phyloP scores from a whole-genome alignment of 2,329 filamentous ascomycete species.

The Aspergillus sp. region DNA sequence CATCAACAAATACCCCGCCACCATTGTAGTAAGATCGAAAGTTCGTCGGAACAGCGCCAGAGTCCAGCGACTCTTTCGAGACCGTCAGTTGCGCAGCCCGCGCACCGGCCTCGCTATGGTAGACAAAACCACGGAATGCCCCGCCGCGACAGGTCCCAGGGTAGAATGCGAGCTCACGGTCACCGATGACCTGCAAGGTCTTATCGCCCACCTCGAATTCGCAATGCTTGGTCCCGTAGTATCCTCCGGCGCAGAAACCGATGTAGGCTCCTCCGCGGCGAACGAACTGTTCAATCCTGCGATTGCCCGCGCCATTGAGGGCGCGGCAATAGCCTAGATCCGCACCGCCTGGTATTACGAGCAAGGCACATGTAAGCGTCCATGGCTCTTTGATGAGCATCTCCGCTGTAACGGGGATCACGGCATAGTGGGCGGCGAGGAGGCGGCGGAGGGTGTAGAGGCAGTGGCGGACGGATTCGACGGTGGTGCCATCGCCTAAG shows the following conservation, averaged over 20 bases:
- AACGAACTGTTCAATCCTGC: constrained; percentile 79
- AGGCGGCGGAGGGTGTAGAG: constrained; percentile 82
- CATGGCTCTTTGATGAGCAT: constrained; percentile 89
- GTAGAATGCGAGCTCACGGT: constrained; percentile 83
- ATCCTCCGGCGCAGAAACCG: constrained; percentile 91
- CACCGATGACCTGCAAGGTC: constrained; percentile 79
- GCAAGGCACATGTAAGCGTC: constrained; percentile 78
- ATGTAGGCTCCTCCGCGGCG: constrained; percentile 81
- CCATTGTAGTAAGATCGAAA: constrained; percentile 90
- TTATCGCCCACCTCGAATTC: constrained; percentile 89
- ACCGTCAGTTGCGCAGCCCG: constrained; percentile 69
- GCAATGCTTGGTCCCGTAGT: constrained; percentile 78
- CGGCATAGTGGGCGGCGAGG: constrained; percentile 86
- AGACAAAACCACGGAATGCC: constrained; percentile 86
- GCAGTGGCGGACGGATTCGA: constrained; percentile 86
- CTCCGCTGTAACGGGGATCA: constrained; percentile 77
- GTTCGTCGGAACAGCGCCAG: constrained; percentile 55
- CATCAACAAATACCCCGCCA: constrained; percentile 87
- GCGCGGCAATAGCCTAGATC: constrained; percentile 87
- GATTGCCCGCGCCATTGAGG: constrained; percentile 85
- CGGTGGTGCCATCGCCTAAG: constrained; percentile 77
- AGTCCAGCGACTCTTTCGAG: constrained; percentile 57
- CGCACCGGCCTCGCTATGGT: constrained; percentile 83
- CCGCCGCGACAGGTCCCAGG: constrained; percentile 81
- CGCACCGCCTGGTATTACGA: constrained; percentile 92